Evolutionary conservation across 202 grass and related monocot genomes (phyloP).

Genomic region (Cymbopogon flexuosus): DNA sequence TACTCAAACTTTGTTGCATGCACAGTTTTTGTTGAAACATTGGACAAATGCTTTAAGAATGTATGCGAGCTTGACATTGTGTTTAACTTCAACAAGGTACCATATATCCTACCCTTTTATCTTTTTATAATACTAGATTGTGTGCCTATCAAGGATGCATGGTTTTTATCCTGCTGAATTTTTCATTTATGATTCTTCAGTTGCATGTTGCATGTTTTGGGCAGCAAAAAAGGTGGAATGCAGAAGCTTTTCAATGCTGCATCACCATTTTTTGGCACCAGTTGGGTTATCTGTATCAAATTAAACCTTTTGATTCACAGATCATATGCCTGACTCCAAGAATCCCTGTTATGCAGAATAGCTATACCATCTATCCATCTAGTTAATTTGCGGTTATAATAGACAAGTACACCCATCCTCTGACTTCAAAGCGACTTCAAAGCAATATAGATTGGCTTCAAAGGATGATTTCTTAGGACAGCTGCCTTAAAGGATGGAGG

Average conservation of each 20-base stretch:
- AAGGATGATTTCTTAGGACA: background rate
- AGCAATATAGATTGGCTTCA: background rate
- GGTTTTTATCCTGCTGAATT: background rate
- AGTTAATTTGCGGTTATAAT: background rate
- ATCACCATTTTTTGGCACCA: background rate
- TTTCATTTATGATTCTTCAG: background rate
- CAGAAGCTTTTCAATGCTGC: background rate
- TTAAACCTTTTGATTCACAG: background rate
- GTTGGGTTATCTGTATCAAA: background rate
- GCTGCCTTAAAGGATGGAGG: background rate
- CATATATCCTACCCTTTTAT: background rate
- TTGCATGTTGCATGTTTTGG: background rate
- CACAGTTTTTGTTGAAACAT: constrained; percentile 88
- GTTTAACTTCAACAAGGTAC: constrained; percentile 98
- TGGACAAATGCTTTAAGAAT: constrained; percentile 98
- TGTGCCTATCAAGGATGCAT: background rate
- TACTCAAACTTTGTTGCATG: constrained; percentile 30
- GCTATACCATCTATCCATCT: background rate
- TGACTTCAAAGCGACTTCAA: too few species aligned
- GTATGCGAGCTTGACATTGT: constrained; percentile 88
- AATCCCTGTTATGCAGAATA: background rate
- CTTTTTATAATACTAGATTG: background rate
- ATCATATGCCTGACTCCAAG: background rate
- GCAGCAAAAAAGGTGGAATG: background rate
- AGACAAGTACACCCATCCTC: background rate